Evolutionary conservation across 441 rosid species (phyloP).

Genomic region (Dalechampia spathulata): DNA sequence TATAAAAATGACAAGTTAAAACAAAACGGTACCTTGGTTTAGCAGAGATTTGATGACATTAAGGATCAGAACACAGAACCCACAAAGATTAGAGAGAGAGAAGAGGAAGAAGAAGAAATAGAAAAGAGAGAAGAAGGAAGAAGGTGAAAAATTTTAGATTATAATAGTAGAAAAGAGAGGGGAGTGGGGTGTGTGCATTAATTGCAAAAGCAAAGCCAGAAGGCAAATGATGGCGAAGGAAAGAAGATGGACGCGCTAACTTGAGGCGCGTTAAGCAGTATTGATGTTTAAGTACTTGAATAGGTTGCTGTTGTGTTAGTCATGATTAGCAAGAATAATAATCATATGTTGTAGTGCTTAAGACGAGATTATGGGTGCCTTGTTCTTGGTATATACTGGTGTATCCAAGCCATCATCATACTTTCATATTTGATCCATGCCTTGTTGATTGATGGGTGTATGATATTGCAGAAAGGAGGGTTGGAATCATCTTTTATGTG

Average conservation of each 20-base stretch:
- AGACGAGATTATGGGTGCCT: background rate
- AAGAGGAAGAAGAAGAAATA: background rate
- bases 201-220: conserved; percentile 18
- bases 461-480: conserved; percentile 4
- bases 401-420: too few species aligned
- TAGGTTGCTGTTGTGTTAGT: too few species aligned
- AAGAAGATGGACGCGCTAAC: background rate
- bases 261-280: background rate
- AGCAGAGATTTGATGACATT: background rate
- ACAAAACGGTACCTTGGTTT: conserved; percentile 13
- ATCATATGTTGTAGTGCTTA: background rate
- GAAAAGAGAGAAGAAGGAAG: background rate
- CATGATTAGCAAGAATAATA: too few species aligned
- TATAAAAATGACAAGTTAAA: background rate
- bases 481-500: too few species aligned
- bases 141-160: background rate
- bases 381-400: background rate
- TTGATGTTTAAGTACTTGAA: background rate
- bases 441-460: too few species aligned
- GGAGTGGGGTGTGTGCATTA: conserved; percentile 22
- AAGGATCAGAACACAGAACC: background rate
- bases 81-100: background rate
- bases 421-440: background rate
- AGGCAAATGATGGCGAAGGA: conserved; percentile 1
- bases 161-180: background rate